Percentiles rank a stretch among this genome's conserved stretches.
phyloP scores from a whole-genome alignment of 257 asterid genomes.

The Penstemon newberryi region DNA sequence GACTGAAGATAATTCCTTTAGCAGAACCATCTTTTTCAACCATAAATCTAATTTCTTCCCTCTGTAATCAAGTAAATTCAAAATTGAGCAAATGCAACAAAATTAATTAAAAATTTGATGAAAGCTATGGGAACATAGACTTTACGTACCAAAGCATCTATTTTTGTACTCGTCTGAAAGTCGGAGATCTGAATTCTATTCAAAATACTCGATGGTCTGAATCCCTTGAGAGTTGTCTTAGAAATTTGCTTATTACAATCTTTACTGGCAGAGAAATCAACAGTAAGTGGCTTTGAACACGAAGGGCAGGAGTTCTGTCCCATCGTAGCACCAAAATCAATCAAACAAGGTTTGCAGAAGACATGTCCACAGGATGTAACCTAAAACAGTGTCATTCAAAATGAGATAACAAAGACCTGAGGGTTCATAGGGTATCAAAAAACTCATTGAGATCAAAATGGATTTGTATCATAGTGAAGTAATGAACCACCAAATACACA shows the following conservation, averaged over 20 bases:
- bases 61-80: constrained; percentile 46
- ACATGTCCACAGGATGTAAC: constrained; percentile 77
- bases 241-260: constrained; percentile 48
- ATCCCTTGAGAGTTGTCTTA: constrained; percentile 66
- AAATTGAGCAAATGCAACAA: constrained; percentile 22
- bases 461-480: neutral
- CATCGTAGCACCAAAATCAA: constrained; percentile 63
- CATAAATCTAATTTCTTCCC: constrained; percentile 94
- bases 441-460: neutral
- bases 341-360: constrained; percentile 88
- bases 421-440: neutral
- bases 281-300: constrained; percentile 89
- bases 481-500: constrained; percentile 8
- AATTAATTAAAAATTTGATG: neutral
- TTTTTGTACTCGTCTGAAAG: constrained; percentile 91
- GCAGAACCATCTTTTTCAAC: constrained; percentile 97
- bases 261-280: constrained; percentile 62
- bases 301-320: constrained; percentile 80
- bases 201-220: constrained; percentile 77
- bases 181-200: constrained; percentile 69
- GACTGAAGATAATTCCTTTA: constrained; percentile 95
- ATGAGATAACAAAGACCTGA: neutral
- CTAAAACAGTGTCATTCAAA: constrained; percentile 42
- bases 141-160: constrained; percentile 84
- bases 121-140: no score